Conservation (phyloP, 139 green algal species). For the Prasinococcaceae sp. region DNA sequence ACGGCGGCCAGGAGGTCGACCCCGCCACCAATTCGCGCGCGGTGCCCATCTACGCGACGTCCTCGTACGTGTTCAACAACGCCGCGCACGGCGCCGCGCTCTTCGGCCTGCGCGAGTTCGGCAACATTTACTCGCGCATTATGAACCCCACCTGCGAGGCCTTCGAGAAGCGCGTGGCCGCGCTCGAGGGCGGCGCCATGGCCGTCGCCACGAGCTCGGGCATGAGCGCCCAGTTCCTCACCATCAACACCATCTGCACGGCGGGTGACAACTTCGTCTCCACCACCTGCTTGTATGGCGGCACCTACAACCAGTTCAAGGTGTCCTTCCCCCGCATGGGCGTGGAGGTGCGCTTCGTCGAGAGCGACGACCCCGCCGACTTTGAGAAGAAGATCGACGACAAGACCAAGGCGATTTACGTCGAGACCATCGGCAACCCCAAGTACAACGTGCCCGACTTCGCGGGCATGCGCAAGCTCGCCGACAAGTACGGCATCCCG, state of each 20-base stretch:
- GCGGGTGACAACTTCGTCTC: conserved; percentile 14
- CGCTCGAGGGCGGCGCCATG: conserved; percentile 11
- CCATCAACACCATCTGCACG: conserved; percentile 10
- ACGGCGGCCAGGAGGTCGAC: conserved; percentile 8
- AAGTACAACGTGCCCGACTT: conserved; percentile 12
- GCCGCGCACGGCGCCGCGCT: conserved; percentile 11
- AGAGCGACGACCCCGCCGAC: conserved; percentile 5
- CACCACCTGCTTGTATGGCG: conserved; percentile 9
- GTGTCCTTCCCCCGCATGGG: conserved; percentile 7
- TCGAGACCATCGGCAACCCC: conserved; percentile 18
- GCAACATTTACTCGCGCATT: conserved; percentile 19
- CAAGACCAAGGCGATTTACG: conserved; percentile 17
- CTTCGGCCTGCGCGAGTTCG: conserved; percentile 9
- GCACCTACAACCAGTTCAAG: conserved; percentile 21
- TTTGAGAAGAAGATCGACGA: conserved; percentile 10
- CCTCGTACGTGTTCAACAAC: conserved; percentile 11
- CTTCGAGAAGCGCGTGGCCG: conserved; percentile 14
- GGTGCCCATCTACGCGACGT: conserved; percentile 14
- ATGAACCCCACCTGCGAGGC: conserved; percentile 15
- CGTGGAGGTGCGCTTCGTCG: conserved; percentile 14
- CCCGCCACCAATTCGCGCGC: conserved; percentile 11
- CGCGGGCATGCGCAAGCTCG: not conserved
- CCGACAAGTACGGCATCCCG: conserved; percentile 11
- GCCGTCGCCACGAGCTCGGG: conserved; percentile 3
- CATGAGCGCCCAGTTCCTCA: conserved; percentile 9